A percentile compares a stretch with the other conserved stretches of the same genome.
phyloP scores from a whole-genome alignment of 140 eudicot species.

The Erigeron philadelphicus region DNA sequence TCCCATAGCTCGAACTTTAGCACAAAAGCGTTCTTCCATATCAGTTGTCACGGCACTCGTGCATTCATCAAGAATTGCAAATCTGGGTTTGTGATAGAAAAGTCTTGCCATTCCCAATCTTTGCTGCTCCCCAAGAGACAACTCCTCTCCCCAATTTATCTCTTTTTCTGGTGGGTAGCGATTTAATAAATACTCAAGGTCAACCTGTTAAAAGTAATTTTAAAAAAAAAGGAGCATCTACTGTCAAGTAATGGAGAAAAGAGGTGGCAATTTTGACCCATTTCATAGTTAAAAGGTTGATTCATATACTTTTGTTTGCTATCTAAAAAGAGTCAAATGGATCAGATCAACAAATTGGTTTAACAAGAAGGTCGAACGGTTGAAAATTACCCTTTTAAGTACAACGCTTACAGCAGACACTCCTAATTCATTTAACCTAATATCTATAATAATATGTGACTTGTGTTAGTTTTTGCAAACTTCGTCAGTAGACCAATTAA shows the following conservation, averaged over 20 bases:
- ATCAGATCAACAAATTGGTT: not conserved
- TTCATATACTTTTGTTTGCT: not conserved
- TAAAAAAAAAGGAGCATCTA: constrained; percentile 13
- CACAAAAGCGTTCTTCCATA: constrained; percentile 98
- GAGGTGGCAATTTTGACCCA: not conserved
- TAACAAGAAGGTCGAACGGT: not conserved
- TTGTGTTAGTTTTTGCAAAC: too few relatives aligned
- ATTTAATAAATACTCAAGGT: constrained; percentile 86
- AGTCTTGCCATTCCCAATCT: constrained; percentile 99
- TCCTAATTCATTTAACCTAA: not conserved
- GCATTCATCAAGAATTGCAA: constrained; percentile 97
- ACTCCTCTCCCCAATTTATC: constrained; percentile 98
- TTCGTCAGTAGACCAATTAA: too few relatives aligned
- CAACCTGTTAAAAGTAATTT: constrained; percentile 53
- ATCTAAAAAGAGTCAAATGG: not conserved
- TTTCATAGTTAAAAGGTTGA: not conserved
- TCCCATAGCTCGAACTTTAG: constrained; percentile 97
- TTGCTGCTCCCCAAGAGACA: constrained; percentile 95
- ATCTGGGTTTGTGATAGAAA: constrained; percentile 94
- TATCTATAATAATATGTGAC: too few relatives aligned
- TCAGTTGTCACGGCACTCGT: constrained; percentile 99
- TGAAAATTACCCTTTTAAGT: not conserved
- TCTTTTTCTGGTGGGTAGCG: constrained; percentile 94
- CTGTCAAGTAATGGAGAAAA: not conserved
- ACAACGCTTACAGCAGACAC: not conserved